Evolutionary conservation across 257 asterid genomes (phyloP), one percentile per base, ranked within the genome.

Genomic region (Solanum appendiculatum): DNA sequence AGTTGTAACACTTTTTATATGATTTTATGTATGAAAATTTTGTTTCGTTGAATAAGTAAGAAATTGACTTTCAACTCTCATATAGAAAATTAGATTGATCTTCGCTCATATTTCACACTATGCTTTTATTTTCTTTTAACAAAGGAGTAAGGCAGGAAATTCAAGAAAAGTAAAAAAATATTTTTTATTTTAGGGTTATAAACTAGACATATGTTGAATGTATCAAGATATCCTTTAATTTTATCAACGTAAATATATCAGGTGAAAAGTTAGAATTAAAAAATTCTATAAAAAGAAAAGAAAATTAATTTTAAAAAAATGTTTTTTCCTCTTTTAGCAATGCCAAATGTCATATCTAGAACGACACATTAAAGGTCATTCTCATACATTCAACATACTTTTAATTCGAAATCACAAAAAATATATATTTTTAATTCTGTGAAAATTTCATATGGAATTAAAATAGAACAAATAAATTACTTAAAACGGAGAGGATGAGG

Each of bases 391-490:
- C 6, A 23, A 56, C 14, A 21, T 58, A 21, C 2, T 21, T 58
- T 9, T 21, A 21, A 21, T 23, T 58, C 9, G 14, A 21, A 23
- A 58, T 23, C 15, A 23, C 0, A 58, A 56, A 58, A 23, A 9
- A 21, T 1, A 23, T 23, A n/a, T 58, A 0, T 18, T 23, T 23
- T 3, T 9, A 3, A n/a, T n/a, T n/a, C n/a, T n/a, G n/a, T n/a
- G n/a, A 1, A 58, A 21, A 20, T 56, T 20, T 56, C 0, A 0
- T 7, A 56, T 18, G 11, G 7, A 56, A 20, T 56, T 10, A 58
- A 58, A 58, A 9, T 58, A 54, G 18, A 18, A 0, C n/a, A 54
- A 18, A 18, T 0, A 54, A 54, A 54, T 54, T n/a, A n/a, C n/a
- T n/a, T 18, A 6, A 23, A 23, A 23, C 1, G 68, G 25, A 5